A percentile compares a stretch with the other conserved stretches of the same genome.
Evolutionary conservation across 345 rosid species (phyloP).

Genomic region (Physaria fendleri): DNA sequence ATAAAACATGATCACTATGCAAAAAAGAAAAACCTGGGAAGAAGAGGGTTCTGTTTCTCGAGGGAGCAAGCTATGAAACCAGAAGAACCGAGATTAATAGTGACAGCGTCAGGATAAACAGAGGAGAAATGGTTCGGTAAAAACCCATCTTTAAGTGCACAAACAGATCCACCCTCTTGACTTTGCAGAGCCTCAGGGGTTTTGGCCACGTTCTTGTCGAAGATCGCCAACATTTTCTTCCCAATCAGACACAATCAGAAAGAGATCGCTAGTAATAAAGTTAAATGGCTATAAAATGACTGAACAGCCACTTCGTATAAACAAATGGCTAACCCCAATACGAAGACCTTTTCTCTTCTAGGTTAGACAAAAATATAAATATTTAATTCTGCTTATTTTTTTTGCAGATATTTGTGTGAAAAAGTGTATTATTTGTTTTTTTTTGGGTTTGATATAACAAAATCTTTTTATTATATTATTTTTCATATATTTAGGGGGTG

Average conservation of each 20-base stretch:
- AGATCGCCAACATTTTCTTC: conserved; percentile 70
- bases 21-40: conserved; percentile 51
- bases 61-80: conserved; percentile 73
- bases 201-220: conserved; percentile 79
- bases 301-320: conserved; percentile 15
- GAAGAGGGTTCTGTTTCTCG: conserved; percentile 70
- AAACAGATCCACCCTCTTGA: conserved; percentile 41
- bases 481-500: too few species aligned
- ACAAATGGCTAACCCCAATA: too few species aligned
- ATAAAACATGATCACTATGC: not conserved
- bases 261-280: not conserved
- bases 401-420: too few species aligned
- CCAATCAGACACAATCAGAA: not conserved
- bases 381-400: too few species aligned
- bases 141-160: conserved; percentile 60
- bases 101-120: conserved; percentile 47
- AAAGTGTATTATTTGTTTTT: too few species aligned
- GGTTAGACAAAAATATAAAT: too few species aligned
- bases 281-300: conserved; percentile 14
- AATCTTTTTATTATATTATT: too few species aligned
- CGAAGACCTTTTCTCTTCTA: too few species aligned
- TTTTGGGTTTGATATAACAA: too few species aligned
- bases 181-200: conserved; percentile 68
- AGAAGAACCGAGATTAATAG: conserved; percentile 70
- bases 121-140: conserved; percentile 56